phyloP scores from a whole-genome alignment of 1,139 yeast species.

The Geotrichum citri-aurantii region DNA sequence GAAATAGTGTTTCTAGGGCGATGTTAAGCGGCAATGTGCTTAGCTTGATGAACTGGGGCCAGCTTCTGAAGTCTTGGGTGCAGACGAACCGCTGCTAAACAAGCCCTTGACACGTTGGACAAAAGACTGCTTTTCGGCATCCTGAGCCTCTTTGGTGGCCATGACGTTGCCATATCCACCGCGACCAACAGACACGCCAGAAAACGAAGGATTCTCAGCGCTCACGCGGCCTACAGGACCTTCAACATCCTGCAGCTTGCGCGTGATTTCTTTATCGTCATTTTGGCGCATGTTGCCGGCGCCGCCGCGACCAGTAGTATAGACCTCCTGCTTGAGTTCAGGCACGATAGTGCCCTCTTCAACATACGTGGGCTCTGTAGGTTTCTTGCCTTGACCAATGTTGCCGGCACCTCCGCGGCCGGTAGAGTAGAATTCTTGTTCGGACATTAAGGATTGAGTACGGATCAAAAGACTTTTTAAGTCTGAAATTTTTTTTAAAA shows the following conservation, averaged over 20 bases:
- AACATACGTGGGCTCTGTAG: slow-evolving; percentile 46
- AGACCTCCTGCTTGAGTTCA: slow-evolving; percentile 47
- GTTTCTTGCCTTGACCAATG: slow-evolving; percentile 43
- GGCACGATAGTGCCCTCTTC: slow-evolving; percentile 49
- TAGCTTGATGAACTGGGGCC: neutral
- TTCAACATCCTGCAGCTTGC: slow-evolving; percentile 69
- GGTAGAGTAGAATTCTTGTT: slow-evolving; percentile 41
- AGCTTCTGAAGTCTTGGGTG: neutral
- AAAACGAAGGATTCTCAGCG: slow-evolving; percentile 24
- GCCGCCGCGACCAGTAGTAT: slow-evolving; percentile 78
- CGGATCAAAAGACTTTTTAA: neutral
- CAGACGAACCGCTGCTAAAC: neutral
- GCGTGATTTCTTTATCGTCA: slow-evolving; percentile 53
- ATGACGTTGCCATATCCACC: slow-evolving; percentile 39
- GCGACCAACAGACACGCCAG: slow-evolving; percentile 35
- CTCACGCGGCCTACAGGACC: slow-evolving; percentile 29
- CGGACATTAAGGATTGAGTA: neutral
- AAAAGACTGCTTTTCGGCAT: slow-evolving; percentile 19
- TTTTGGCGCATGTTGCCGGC: slow-evolving; percentile 68
- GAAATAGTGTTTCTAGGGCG: neutral
- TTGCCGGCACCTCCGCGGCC: slow-evolving; percentile 84
- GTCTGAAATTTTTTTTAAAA: neutral
- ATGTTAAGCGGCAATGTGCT: neutral
- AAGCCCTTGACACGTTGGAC: slow-evolving; percentile 20
- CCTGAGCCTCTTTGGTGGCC: slow-evolving; percentile 25